Conservation (phyloP, 2,329 filamentous ascomycete genomes). For the Lachnellula hyalina region DNA sequence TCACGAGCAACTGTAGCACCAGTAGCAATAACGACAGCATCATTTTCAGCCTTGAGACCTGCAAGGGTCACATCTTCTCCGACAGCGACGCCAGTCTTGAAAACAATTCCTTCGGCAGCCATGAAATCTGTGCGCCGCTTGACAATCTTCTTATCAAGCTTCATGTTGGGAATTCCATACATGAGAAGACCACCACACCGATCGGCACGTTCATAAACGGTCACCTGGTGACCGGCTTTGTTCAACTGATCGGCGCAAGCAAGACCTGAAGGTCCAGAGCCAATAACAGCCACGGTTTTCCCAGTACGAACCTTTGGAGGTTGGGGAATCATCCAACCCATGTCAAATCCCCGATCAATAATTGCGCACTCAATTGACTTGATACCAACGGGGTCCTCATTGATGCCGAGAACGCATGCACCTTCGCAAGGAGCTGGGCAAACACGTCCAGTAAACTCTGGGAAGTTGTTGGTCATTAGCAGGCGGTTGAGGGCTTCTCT, state of each 20-base stretch:
- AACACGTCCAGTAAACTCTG: slow-evolving; percentile 94
- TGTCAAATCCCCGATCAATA: slow-evolving; percentile 94
- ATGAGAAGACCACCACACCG: slow-evolving; percentile 87
- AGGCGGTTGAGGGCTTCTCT: slow-evolving; percentile 85
- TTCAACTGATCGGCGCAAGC: slow-evolving; percentile 91
- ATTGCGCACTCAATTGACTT: slow-evolving; percentile 98
- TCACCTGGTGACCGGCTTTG: slow-evolving; percentile 81
- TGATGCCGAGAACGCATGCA: slow-evolving; percentile 92
- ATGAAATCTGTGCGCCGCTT: slow-evolving; percentile 95
- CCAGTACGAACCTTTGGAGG: slow-evolving; percentile 76
- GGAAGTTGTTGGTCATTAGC: slow-evolving; percentile 97
- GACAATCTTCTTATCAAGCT: slow-evolving; percentile 95
- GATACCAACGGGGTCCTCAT: slow-evolving; percentile 94
- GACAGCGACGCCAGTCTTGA: slow-evolving; percentile 71
- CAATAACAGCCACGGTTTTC: slow-evolving; percentile 84
- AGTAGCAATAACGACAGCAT: slow-evolving; percentile 86
- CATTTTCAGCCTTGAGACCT: slow-evolving; percentile 66
- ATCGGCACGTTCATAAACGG: slow-evolving; percentile 88
- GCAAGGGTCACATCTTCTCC: slow-evolving; percentile 68
- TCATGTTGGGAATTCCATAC: slow-evolving; percentile 99
- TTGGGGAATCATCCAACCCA: slow-evolving; percentile 91
- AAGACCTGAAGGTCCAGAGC: slow-evolving; percentile 87
- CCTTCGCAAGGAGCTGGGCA: slow-evolving; percentile 96
- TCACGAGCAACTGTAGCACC: slow-evolving; percentile 92
- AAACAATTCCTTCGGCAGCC: slow-evolving; percentile 79